These are phyloP conservation scores for Linum lewisii DNA, from an alignment of 345 rosid species.

Conservation along the genomic window DNA sequence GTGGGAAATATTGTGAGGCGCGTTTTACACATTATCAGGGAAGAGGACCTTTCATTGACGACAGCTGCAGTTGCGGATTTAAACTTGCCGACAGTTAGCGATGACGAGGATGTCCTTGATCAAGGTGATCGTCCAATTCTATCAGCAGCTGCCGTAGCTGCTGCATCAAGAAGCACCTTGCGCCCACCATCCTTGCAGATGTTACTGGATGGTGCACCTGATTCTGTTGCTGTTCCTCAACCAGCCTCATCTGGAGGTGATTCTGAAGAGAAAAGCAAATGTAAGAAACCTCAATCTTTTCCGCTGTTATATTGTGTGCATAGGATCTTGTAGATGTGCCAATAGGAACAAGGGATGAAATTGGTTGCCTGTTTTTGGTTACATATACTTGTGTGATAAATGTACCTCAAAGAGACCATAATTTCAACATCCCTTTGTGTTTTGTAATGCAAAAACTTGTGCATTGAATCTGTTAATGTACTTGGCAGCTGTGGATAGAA, in stretches of 20 bases:
- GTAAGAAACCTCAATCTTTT: constrained; percentile 21
- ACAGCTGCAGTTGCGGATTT: constrained; percentile 73
- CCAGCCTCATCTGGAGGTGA: constrained; percentile 94
- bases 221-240: constrained; percentile 51
- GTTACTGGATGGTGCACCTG: constrained; percentile 75
- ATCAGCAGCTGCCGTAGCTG: constrained; percentile 90
- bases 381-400: not conserved
- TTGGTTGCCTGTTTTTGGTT: not conserved
- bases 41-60: constrained; percentile 77
- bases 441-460: not conserved
- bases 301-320: not conserved
- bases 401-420: not conserved
- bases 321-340: not conserved
- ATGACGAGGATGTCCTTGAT: constrained; percentile 50
- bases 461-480: constrained; percentile 19
- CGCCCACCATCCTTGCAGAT: constrained; percentile 93
- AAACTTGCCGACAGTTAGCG: constrained; percentile 63
- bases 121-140: constrained; percentile 46
- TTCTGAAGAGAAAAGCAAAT: constrained; percentile 96
- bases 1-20: constrained; percentile 96
- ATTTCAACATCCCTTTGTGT: not conserved
- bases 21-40: constrained; percentile 87
- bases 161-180: constrained; percentile 84
- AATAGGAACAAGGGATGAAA: not conserved
- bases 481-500: constrained; percentile 81